These are phyloP conservation scores for Pulveroboletus ravenelii DNA, from an alignment of 768 basidiomycete species.

Conservation along the genomic window DNA sequence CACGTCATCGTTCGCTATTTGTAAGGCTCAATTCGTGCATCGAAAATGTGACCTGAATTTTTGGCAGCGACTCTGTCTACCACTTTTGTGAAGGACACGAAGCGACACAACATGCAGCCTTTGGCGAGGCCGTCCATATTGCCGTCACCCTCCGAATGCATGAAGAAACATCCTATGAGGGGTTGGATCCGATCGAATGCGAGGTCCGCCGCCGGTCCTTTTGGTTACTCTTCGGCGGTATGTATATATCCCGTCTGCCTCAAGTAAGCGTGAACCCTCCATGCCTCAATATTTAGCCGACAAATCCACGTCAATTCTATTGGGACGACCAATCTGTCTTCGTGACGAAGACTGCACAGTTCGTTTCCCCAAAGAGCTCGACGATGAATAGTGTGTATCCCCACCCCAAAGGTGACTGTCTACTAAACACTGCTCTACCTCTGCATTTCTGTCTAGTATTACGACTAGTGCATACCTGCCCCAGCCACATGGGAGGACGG, in stretches of 20 bases:
- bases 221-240: conserved; percentile 88
- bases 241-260: conserved; percentile 19
- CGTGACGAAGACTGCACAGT: conserved; percentile 89
- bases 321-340: conserved; percentile 80
- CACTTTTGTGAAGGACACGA: conserved; percentile 88
- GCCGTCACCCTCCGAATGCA: conserved; percentile 81
- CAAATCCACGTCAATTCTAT: conserved; percentile 82
- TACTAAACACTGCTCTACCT: conserved; percentile 23
- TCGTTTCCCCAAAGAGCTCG: conserved; percentile 82
- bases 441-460: conserved; percentile 46
- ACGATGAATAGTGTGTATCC: conserved; percentile 78
- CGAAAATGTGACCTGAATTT: conserved; percentile 5
- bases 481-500: conserved; percentile 84
- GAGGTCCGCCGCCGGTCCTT: conserved; percentile 83
- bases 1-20: conserved; percentile 87
- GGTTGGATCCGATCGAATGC: conserved; percentile 80
- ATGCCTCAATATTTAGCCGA: conserved; percentile 50
- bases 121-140: conserved; percentile 82
- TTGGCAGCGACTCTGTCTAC: conserved; percentile 68
- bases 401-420: conserved; percentile 19
- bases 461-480: conserved; percentile 79
- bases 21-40: conserved; percentile 41
- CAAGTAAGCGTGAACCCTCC: background rate
- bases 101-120: conserved; percentile 81
- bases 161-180: conserved; percentile 79